These are phyloP conservation scores for Ophiostoma sp. DNA, from an alignment of 2,329 filamentous ascomycete species.

Conservation along the genomic window DNA sequence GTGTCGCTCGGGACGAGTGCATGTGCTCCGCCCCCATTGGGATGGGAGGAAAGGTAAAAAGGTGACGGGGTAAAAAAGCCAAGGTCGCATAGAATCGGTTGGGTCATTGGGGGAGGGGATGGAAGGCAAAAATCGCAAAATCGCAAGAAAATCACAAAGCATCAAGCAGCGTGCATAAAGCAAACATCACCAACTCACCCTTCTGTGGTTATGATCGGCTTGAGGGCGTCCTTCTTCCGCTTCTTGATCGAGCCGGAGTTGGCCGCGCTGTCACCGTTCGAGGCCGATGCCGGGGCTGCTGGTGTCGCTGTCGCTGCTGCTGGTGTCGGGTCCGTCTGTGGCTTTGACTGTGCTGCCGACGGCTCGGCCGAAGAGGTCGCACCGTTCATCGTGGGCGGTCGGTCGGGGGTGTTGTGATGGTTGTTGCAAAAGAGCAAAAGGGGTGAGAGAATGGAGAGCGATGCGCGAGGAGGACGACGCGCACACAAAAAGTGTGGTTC, in stretches of 20 bases:
- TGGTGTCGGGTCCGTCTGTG: slow-evolving; percentile 17
- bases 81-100: background rate
- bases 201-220: slow-evolving; percentile 75
- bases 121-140: background rate
- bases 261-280: slow-evolving; percentile 19
- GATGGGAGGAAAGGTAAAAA: background rate
- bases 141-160: slow-evolving; percentile 8
- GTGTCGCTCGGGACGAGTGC: background rate
- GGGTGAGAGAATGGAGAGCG: background rate
- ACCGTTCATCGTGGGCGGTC: slow-evolving; percentile 30
- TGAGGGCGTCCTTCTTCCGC: slow-evolving; percentile 71
- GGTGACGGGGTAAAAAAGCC: slow-evolving; percentile 4
- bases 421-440: background rate
- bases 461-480: background rate
- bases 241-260: slow-evolving; percentile 54
- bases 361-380: slow-evolving; percentile 22
- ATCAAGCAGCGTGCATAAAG: background rate
- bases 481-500: slow-evolving; percentile 5
- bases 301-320: background rate
- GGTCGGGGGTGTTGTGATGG: background rate
- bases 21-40: slow-evolving; percentile 7
- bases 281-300: slow-evolving; percentile 12
- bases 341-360: slow-evolving; percentile 16
- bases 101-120: background rate
- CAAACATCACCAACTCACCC: slow-evolving; percentile 36